These are phyloP conservation scores for Annona cherimola DNA, from an alignment of 164 flowering plant genomes.

Conservation along the genomic window DNA sequence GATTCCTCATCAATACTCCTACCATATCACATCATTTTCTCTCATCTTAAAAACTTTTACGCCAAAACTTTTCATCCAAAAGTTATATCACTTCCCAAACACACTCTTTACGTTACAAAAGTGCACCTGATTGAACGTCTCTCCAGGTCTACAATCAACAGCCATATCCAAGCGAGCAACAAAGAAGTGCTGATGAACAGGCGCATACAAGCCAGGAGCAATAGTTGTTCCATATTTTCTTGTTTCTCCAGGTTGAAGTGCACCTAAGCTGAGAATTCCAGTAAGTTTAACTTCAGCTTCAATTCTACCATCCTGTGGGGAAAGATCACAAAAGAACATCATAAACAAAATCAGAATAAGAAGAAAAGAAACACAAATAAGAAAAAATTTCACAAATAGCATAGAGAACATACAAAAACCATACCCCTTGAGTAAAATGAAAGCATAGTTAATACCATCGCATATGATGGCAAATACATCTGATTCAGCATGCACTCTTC, in stretches of 20 bases:
- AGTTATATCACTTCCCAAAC: too few species aligned
- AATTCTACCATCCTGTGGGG: constrained; percentile 75
- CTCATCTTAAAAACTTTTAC: too few species aligned
- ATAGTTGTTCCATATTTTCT: constrained; percentile 91
- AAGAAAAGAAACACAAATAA: not conserved
- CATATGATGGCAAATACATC: not conserved
- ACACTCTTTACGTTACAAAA: not conserved
- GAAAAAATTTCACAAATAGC: not conserved
- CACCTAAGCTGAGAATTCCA: constrained; percentile 87
- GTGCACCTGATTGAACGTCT: constrained; percentile 70
- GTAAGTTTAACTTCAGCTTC: constrained; percentile 93
- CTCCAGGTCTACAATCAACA: constrained; percentile 87
- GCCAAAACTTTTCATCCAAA: too few species aligned
- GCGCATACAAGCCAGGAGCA: constrained; percentile 91
- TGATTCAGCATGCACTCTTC: not conserved
- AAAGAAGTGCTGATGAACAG: constrained; percentile 90
- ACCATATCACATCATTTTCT: too few species aligned
- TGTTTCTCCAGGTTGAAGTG: constrained; percentile 68
- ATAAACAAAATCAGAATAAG: not conserved
- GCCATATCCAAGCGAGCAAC: constrained; percentile 94
- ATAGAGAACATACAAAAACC: not conserved
- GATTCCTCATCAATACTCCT: too few species aligned
- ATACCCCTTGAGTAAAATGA: not conserved
- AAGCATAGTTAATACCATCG: not conserved
- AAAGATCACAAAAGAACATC: not conserved